Conservation (phyloP, 345 rosid genomes). For the Adansonia digitata region DNA sequence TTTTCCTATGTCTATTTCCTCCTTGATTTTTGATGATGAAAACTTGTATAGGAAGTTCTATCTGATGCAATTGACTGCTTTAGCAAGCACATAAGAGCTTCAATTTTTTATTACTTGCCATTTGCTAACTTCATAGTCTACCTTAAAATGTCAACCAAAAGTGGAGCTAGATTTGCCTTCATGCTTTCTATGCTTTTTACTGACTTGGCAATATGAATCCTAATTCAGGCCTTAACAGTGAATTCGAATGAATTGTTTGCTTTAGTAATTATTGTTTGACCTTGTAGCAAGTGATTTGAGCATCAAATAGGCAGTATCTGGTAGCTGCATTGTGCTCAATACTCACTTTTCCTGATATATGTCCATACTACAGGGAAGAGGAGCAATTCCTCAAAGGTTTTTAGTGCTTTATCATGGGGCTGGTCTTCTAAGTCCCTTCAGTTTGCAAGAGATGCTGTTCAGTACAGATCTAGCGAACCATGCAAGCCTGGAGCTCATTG, state of each 20-base stretch:
- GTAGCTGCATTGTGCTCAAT: not conserved
- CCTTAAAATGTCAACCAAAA: not conserved
- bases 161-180: not conserved
- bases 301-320: not conserved
- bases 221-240: not conserved
- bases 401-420: constrained; percentile 84
- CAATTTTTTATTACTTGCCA: not conserved
- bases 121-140: not conserved
- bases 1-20: not conserved
- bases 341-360: not conserved
- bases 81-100: not conserved
- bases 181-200: not conserved
- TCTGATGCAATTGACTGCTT: not conserved
- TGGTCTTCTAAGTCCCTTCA: constrained; percentile 87
- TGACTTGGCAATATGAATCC: not conserved
- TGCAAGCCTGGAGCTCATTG: constrained; percentile 87
- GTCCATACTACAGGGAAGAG: constrained; percentile 52
- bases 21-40: not conserved
- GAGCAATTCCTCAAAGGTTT: constrained; percentile 78
- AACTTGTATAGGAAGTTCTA: not conserved
- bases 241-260: not conserved
- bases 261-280: not conserved
- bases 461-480: constrained; percentile 46
- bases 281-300: not conserved
- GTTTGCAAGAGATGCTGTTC: constrained; percentile 35